A percentile compares a stretch with the other conserved stretches of the same genome.
phyloP scores from a whole-genome alignment of 768 basidiomycete genomes.

The Chlorophyllum brunneum region DNA sequence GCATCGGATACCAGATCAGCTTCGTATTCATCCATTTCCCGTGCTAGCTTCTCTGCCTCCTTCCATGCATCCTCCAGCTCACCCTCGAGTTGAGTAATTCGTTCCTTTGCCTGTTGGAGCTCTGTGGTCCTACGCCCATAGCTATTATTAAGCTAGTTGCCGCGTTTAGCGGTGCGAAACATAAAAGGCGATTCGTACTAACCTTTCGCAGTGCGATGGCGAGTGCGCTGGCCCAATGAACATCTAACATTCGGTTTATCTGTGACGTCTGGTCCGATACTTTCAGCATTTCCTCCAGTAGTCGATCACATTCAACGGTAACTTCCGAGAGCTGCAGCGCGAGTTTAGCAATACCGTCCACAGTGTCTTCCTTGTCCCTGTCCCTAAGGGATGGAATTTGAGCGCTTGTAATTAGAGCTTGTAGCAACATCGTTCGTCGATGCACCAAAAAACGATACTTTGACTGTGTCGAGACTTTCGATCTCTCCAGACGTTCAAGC shows the following conservation, averaged over 20 bases:
- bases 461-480: constrained; percentile 53
- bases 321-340: constrained; percentile 59
- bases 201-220: constrained; percentile 74
- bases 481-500: constrained; percentile 48
- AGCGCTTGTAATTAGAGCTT: constrained; percentile 55
- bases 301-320: constrained; percentile 52
- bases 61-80: constrained; percentile 81
- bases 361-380: constrained; percentile 33
- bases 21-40: constrained; percentile 66
- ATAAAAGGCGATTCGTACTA: constrained; percentile 9
- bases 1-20: constrained; percentile 26
- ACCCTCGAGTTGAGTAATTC: constrained; percentile 54
- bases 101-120: constrained; percentile 40
- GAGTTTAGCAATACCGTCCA: constrained; percentile 36
- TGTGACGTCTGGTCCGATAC: constrained; percentile 64
- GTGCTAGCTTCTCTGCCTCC: constrained; percentile 68
- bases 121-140: constrained; percentile 65
- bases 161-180: background rate
- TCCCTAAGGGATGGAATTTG: constrained; percentile 25
- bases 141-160: constrained; percentile 58
- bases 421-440: constrained; percentile 65
- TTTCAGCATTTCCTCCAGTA: constrained; percentile 52
- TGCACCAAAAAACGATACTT: constrained; percentile 67
- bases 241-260: constrained; percentile 53
- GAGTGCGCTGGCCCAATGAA: constrained; percentile 73